phyloP scores from a whole-genome alignment of 768 basidiomycete genomes.

The Postia placenta region DNA sequence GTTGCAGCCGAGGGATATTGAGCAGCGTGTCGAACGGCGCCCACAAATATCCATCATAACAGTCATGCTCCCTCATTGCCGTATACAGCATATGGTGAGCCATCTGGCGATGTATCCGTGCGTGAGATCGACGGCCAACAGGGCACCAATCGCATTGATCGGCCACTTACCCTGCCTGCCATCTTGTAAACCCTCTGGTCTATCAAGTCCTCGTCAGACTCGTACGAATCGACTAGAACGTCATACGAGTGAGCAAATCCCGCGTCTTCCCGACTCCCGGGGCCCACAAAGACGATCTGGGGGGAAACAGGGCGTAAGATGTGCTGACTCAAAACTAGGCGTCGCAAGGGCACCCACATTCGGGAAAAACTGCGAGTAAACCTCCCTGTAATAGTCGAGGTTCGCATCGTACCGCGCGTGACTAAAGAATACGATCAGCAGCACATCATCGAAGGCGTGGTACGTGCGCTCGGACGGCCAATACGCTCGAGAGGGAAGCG shows the following conservation, averaged over 20 bases:
- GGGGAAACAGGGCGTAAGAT: no score
- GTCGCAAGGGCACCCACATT: constrained; percentile 35
- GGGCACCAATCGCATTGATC: neutral
- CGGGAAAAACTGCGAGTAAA: constrained; percentile 43
- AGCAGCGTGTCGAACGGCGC: constrained; percentile 46
- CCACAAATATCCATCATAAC: constrained; percentile 48
- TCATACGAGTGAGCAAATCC: constrained; percentile 46
- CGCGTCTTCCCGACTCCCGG: constrained; percentile 37
- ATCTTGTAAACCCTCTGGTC: constrained; percentile 33
- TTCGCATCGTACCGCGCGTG: constrained; percentile 42
- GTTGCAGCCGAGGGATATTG: constrained; percentile 41
- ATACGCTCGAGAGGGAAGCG: constrained; percentile 9
- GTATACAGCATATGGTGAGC: constrained; percentile 51
- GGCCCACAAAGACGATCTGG: constrained; percentile 45
- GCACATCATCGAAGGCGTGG: constrained; percentile 33
- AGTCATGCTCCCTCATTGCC: constrained; percentile 34
- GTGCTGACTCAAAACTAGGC: no score
- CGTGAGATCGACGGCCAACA: neutral
- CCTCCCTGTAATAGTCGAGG: constrained; percentile 39
- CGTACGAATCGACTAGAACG: constrained; percentile 41
- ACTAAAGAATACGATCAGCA: constrained; percentile 46
- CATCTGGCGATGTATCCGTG: constrained; percentile 24
- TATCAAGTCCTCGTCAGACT: constrained; percentile 36
- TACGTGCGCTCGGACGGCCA: constrained; percentile 21
- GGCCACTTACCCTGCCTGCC: constrained; percentile 34